phyloP scores from a whole-genome alignment of 495 filamentous ascomycete genomes.

The Trichoderma reesei region DNA sequence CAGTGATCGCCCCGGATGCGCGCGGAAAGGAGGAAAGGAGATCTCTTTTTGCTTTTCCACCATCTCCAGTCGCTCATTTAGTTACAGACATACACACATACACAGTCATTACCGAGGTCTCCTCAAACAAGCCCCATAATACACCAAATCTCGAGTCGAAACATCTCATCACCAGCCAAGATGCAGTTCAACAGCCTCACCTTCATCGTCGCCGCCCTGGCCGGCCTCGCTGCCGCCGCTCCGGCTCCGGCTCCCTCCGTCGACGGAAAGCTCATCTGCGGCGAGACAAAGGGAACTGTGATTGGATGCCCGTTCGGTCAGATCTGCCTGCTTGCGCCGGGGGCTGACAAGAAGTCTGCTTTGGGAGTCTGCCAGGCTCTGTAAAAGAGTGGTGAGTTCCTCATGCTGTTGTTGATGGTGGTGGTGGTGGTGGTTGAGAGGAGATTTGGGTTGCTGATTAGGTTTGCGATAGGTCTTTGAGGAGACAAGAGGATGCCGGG shows the following conservation, averaged over 20 bases:
- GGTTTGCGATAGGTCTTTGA: not conserved
- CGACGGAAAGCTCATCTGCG: not conserved
- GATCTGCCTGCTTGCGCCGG: not conserved
- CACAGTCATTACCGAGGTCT: not conserved
- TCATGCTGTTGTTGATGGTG: not conserved
- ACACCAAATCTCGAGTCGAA: not conserved
- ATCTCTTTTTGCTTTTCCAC: not conserved
- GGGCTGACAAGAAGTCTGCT: not conserved
- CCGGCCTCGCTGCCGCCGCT: not conserved
- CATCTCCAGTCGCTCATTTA: conserved; percentile 1
- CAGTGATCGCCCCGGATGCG: not conserved
- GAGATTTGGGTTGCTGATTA: not conserved
- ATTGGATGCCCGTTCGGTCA: not conserved
- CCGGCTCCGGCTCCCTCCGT: not conserved
- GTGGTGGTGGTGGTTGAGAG: not conserved
- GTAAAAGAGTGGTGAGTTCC: not conserved
- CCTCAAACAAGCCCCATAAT: not conserved
- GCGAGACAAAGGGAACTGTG: not conserved
- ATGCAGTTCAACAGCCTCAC: conserved; percentile 4
- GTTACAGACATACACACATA: not conserved
- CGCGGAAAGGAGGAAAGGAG: not conserved
- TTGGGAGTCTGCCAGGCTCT: not conserved
- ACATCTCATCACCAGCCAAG: not conserved
- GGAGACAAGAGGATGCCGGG: too few species aligned
- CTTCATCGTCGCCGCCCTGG: conserved; percentile 1